These are phyloP conservation scores for Neoboletus magnificus DNA, from an alignment of 768 basidiomycete species.

Conservation along the genomic window DNA sequence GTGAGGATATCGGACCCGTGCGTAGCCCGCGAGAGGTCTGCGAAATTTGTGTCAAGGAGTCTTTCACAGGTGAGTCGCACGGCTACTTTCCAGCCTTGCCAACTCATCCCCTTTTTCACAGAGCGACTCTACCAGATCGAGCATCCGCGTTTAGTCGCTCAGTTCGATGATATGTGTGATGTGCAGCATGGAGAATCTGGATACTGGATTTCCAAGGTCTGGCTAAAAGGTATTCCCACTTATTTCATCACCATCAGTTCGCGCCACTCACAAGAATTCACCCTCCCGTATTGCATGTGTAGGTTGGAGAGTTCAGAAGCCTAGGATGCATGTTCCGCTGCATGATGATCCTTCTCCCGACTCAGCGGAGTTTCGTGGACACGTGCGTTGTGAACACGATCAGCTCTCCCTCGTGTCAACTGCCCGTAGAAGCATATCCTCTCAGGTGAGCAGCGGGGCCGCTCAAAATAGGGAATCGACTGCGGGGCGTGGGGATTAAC, in stretches of 20 bases:
- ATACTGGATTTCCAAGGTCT: conserved; percentile 75
- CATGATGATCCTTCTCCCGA: conserved; percentile 68
- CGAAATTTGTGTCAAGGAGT: conserved; percentile 49
- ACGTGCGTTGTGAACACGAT: conserved; percentile 75
- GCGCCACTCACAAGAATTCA: conserved; percentile 8
- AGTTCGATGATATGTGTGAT: conserved; percentile 54
- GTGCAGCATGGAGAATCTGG: conserved; percentile 41
- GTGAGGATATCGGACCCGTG: conserved; percentile 49
- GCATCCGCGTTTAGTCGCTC: conserved; percentile 58
- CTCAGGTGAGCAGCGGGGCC: conserved; percentile 40
- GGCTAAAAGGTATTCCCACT: conserved; percentile 61
- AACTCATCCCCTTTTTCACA: conserved; percentile 25
- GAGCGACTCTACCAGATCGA: conserved; percentile 67
- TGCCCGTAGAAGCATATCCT: conserved; percentile 60
- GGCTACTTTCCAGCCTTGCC: not conserved
- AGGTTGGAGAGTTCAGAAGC: conserved; percentile 75
- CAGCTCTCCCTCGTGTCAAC: conserved; percentile 52
- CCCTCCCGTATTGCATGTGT: conserved; percentile 4
- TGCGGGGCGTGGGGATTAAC: conserved; percentile 18
- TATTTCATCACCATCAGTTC: conserved; percentile 9
- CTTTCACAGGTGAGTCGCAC: conserved; percentile 52
- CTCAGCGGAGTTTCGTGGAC: conserved; percentile 46
- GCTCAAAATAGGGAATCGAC: conserved; percentile 5
- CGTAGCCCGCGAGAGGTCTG: conserved; percentile 57
- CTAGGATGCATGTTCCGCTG: conserved; percentile 68